phyloP scores from a whole-genome alignment of 495 filamentous ascomycete genomes.

The Lasiosphaeria ovina region DNA sequence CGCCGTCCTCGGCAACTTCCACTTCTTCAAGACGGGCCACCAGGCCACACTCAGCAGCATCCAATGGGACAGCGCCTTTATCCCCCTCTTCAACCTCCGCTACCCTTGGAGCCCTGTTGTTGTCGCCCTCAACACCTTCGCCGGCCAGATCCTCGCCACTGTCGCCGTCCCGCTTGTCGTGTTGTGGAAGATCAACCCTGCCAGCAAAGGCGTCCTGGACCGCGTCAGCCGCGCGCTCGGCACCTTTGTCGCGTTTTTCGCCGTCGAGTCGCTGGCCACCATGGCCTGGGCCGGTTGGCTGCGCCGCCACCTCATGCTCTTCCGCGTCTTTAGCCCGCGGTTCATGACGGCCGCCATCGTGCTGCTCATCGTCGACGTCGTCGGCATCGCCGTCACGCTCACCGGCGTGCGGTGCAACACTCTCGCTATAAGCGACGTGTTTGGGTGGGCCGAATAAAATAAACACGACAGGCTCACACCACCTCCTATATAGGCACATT shows the following conservation, averaged over 20 bases:
- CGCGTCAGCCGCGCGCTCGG: constrained; percentile 65
- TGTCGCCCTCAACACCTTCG: constrained; percentile 82
- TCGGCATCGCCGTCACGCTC: constrained; percentile 65
- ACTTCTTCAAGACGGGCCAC: constrained; percentile 98
- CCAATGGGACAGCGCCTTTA: constrained; percentile 97
- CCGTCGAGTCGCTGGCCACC: constrained; percentile 75
- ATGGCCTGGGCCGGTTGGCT: constrained; percentile 85
- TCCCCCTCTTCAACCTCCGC: constrained; percentile 74
- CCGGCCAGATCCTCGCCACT: constrained; percentile 79
- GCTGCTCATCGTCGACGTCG: constrained; percentile 72
- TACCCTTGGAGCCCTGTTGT: constrained; percentile 88
- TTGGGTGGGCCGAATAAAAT: constrained; percentile 65
- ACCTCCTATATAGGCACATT: too few relatives aligned
- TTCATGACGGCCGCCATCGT: constrained; percentile 81
- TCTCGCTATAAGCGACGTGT: constrained; percentile 78
- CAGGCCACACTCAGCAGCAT: constrained; percentile 84
- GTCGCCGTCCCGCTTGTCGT: constrained; percentile 75
- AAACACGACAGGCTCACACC: too few relatives aligned
- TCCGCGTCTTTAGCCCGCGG: constrained; percentile 87
- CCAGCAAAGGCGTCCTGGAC: constrained; percentile 59
- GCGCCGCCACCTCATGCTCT: constrained; percentile 91
- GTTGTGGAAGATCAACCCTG: constrained; percentile 77
- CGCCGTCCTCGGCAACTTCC: constrained; percentile 80
- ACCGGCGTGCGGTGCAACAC: constrained; percentile 70
- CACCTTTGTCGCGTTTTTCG: constrained; percentile 76